Conservation (phyloP, 257 asterid species). For the Ajuga chamaepitys region DNA sequence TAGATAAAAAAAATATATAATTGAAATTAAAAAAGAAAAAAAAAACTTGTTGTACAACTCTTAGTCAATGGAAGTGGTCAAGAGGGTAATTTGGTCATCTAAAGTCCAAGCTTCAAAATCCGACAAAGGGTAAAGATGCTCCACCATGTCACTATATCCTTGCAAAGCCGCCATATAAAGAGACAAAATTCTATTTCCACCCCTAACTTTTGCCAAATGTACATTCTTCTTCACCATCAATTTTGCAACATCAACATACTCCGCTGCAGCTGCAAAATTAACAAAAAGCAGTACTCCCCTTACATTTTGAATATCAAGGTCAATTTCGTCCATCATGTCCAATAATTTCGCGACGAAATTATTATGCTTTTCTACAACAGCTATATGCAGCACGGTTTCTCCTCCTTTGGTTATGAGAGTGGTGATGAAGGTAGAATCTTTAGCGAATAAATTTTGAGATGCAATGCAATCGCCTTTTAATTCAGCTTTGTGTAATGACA, state of each 20-base stretch:
- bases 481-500: too few relatives aligned
- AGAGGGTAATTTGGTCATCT: slow-evolving; percentile 5
- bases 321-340: neutral
- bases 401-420: slow-evolving; percentile 25
- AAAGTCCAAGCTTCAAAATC: neutral
- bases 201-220: neutral
- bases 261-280: slow-evolving; percentile 24
- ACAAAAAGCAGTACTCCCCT: slow-evolving; percentile 21
- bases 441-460: neutral
- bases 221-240: neutral
- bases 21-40: too few relatives aligned
- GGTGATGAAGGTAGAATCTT: neutral
- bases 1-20: too few relatives aligned
- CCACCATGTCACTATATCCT: slow-evolving; percentile 14
- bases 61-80: slow-evolving; percentile 12
- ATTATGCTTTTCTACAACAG: slow-evolving; percentile 17
- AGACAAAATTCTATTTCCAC: slow-evolving; percentile 1
- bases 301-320: slow-evolving; percentile 5
- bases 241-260: slow-evolving; percentile 11
- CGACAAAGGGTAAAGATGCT: neutral
- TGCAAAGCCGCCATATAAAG: slow-evolving; percentile 24
- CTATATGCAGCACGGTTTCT: slow-evolving; percentile 27
- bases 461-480: slow-evolving; percentile 18
- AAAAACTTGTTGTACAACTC: slow-evolving; percentile 23
- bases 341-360: slow-evolving; percentile 12